phyloP scores from a whole-genome alignment of 257 asterid genomes.

The Anisodus acutangulus region DNA sequence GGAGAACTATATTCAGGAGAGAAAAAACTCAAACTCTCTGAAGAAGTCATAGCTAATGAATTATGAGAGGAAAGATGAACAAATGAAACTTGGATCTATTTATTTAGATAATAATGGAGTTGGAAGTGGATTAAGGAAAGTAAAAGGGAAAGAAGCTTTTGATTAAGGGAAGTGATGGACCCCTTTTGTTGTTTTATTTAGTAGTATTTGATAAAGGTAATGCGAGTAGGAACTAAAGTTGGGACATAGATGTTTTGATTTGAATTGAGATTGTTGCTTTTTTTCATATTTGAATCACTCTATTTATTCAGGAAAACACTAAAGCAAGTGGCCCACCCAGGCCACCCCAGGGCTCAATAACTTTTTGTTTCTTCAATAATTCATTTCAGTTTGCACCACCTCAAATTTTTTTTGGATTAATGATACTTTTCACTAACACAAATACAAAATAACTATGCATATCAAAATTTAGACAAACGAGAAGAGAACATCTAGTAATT shows the following conservation, averaged over 20 bases:
- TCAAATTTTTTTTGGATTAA: background rate
- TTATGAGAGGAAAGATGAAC: slow-evolving; percentile 34
- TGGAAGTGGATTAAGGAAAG: slow-evolving; percentile 48
- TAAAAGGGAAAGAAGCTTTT: slow-evolving; percentile 53
- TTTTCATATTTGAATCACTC: background rate
- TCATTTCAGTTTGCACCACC: too few relatives aligned
- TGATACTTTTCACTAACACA: fast-evolving
- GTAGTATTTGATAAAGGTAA: slow-evolving; percentile 42
- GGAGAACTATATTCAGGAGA: slow-evolving; percentile 29
- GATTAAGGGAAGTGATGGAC: slow-evolving; percentile 48
- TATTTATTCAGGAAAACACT: slow-evolving; percentile 33
- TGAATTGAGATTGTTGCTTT: slow-evolving; percentile 47
- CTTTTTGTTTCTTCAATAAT: background rate
- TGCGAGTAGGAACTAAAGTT: slow-evolving; percentile 44
- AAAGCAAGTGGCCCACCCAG: slow-evolving; percentile 31
- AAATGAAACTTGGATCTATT: slow-evolving; percentile 38
- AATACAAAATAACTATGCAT: fast-evolving
- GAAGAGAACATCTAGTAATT: background rate
- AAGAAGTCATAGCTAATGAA: slow-evolving; percentile 27
- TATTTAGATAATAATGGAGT: slow-evolving; percentile 35
- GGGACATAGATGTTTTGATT: slow-evolving; percentile 39
- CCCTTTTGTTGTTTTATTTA: slow-evolving; percentile 40
- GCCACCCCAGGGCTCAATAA: slow-evolving; percentile 32
- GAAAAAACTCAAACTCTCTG: slow-evolving; percentile 33
- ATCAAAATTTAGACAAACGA: background rate